Evolutionary conservation across 2,329 filamentous ascomycete genomes (phyloP).

Genomic region (Neofusicoccum ribis): DNA sequence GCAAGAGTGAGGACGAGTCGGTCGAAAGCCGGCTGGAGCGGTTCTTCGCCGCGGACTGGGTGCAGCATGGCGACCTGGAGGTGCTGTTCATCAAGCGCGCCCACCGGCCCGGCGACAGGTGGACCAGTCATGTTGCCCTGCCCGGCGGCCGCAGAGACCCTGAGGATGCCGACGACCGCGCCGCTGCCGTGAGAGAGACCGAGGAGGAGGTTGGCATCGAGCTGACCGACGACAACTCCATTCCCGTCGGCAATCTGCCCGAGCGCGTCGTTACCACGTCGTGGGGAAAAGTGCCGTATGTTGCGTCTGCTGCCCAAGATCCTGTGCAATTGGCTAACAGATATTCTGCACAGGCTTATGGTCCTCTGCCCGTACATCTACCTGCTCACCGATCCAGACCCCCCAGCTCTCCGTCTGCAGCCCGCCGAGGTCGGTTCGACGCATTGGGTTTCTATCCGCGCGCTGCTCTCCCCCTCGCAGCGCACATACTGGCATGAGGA

Average conservation of each 20-base stretch:
- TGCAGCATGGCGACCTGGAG: constrained; percentile 65
- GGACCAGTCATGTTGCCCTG: constrained; percentile 69
- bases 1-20: constrained; percentile 21
- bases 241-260: constrained; percentile 61
- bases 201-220: constrained; percentile 67
- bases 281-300: constrained; percentile 65
- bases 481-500: constrained; percentile 65
- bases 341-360: constrained; percentile 54
- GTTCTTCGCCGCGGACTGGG: constrained; percentile 67
- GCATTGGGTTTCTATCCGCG: constrained; percentile 67
- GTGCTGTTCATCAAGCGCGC: constrained; percentile 72
- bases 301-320: constrained; percentile 20
- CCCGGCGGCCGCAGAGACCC: constrained; percentile 68
- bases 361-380: constrained; percentile 70
- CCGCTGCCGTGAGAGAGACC: constrained; percentile 64
- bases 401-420: constrained; percentile 62
- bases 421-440: constrained; percentile 67
- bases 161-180: constrained; percentile 62
- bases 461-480: constrained; percentile 60
- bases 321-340: neutral
- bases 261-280: constrained; percentile 66
- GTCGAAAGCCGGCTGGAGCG: constrained; percentile 49
- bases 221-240: constrained; percentile 48
- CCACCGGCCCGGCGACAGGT: constrained; percentile 64
- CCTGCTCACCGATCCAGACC: constrained; percentile 57